A percentile compares a stretch with the other conserved stretches of the same genome.
Conservation (phyloP, 164 flowering plant genomes). For the Litsea cubeba region DNA sequence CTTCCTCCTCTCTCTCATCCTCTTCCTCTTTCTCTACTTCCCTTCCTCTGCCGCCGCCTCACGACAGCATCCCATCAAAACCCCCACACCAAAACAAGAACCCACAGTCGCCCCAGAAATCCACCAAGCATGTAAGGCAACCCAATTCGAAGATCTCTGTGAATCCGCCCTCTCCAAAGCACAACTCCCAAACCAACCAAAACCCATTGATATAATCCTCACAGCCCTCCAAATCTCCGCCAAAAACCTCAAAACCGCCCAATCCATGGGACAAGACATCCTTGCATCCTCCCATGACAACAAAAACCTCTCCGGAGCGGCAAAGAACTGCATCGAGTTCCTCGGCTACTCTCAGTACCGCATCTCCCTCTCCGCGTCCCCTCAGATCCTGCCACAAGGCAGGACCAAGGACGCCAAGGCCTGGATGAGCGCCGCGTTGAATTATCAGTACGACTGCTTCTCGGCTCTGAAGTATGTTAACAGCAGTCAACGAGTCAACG, state of each 20-base stretch:
- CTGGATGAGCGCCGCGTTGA: conserved; percentile 65
- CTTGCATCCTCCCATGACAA: conserved; percentile 39
- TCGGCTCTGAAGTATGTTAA: conserved; percentile 64
- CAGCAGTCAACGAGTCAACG: conserved; percentile 38
- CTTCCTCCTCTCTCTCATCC: conserved; percentile 25
- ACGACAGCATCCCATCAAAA: not conserved
- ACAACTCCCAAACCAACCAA: conserved; percentile 28
- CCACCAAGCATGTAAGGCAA: conserved; percentile 64
- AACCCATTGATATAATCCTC: conserved; percentile 39
- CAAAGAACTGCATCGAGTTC: conserved; percentile 49
- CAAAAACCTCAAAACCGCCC: conserved; percentile 46
- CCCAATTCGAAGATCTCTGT: conserved; percentile 52
- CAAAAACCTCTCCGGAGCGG: conserved; percentile 52
- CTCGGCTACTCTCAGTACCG: conserved; percentile 41
- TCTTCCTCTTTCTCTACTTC: conserved; percentile 21
- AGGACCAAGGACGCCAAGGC: conserved; percentile 61
- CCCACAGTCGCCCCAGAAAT: conserved; percentile 11
- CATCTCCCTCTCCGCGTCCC: conserved; percentile 14
- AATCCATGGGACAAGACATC: conserved; percentile 39
- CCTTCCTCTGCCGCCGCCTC: conserved; percentile 1
- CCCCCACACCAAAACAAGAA: not conserved
- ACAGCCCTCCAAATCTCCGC: conserved; percentile 40
- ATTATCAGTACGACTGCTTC: conserved; percentile 70
- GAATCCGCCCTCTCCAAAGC: conserved; percentile 23
- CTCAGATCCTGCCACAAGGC: conserved; percentile 30